A percentile compares a stretch with the other conserved stretches of the same genome.
These are phyloP conservation scores for Chlorella sp. DNA, from an alignment of 139 green algal genomes.

Conservation along the genomic window DNA sequence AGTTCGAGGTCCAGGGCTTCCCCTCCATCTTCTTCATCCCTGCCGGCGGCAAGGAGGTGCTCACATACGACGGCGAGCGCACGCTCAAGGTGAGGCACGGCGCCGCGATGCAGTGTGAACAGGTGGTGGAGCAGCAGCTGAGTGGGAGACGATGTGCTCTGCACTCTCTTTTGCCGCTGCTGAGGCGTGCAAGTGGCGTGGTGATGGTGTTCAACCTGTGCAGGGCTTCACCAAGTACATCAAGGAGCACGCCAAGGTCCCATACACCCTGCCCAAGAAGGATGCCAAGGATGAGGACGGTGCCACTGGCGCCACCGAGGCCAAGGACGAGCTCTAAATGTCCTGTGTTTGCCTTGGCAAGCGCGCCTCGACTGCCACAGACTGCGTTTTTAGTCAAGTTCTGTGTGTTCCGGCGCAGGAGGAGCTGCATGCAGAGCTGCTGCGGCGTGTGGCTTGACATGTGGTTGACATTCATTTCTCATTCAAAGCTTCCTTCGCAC, in stretches of 20 bases:
- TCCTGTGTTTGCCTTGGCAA: too few relatives aligned
- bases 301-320: background rate
- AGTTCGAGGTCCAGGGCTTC: slow-evolving; percentile 62
- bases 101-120: too few relatives aligned
- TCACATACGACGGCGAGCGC: slow-evolving; percentile 33
- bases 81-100: slow-evolving; percentile 43
- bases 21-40: slow-evolving; percentile 64
- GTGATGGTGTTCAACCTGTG: slow-evolving; percentile 2
- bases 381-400: too few relatives aligned
- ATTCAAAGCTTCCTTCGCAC: too few relatives aligned
- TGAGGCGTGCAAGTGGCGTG: too few relatives aligned
- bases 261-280: slow-evolving; percentile 59
- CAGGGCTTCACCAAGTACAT: slow-evolving; percentile 67
- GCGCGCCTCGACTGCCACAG: too few relatives aligned
- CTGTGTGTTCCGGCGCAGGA: too few relatives aligned
- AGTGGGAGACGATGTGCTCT: background rate
- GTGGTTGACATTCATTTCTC: too few relatives aligned
- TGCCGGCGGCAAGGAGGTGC: slow-evolving; percentile 28
- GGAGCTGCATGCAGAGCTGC: too few relatives aligned
- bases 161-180: too few relatives aligned
- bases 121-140: background rate
- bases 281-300: background rate
- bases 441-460: too few relatives aligned
- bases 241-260: slow-evolving; percentile 51
- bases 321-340: background rate